Percentiles rank a stretch among this genome's conserved stretches.
Evolutionary conservation across 257 asterid genomes (phyloP).

Genomic region (Solanum tarijense): DNA sequence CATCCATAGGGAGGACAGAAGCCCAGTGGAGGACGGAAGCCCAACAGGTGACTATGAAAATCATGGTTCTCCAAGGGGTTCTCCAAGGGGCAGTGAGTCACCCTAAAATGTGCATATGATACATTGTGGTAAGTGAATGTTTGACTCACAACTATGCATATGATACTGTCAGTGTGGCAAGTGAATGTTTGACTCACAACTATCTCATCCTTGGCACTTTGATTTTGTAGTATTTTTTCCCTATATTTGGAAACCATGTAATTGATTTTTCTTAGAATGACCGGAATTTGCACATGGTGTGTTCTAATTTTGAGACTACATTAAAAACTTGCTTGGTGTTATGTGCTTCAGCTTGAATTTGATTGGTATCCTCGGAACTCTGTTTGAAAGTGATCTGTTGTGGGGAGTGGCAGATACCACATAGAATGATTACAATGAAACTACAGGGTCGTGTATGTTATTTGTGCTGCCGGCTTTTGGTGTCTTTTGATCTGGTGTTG

Average conservation of each 20-base stretch:
- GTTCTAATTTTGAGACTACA: not conserved
- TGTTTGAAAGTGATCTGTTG: not conserved
- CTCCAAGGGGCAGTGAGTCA: slow-evolving; percentile 41
- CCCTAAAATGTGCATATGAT: not conserved
- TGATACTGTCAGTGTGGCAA: not conserved
- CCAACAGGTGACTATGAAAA: slow-evolving; percentile 16
- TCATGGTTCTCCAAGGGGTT: slow-evolving; percentile 37
- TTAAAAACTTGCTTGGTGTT: not conserved
- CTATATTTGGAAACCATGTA: not conserved
- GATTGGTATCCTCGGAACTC: not conserved
- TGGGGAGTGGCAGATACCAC: not conserved
- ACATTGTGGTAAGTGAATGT: not conserved
- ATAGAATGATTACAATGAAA: not conserved
- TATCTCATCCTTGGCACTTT: not conserved
- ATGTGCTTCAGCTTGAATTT: not conserved
- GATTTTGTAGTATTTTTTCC: not conserved
- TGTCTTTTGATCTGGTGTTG: not conserved
- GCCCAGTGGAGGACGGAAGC: slow-evolving; percentile 15
- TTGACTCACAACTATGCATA: not conserved
- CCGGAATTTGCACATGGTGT: not conserved
- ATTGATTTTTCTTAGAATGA: not conserved
- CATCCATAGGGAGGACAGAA: slow-evolving; percentile 18
- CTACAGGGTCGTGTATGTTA: not conserved
- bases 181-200: not conserved
- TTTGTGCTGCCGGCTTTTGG: not conserved